Evolutionary conservation across 495 filamentous ascomycete genomes (phyloP).

Genomic region (Aspergillus taichungensis): DNA sequence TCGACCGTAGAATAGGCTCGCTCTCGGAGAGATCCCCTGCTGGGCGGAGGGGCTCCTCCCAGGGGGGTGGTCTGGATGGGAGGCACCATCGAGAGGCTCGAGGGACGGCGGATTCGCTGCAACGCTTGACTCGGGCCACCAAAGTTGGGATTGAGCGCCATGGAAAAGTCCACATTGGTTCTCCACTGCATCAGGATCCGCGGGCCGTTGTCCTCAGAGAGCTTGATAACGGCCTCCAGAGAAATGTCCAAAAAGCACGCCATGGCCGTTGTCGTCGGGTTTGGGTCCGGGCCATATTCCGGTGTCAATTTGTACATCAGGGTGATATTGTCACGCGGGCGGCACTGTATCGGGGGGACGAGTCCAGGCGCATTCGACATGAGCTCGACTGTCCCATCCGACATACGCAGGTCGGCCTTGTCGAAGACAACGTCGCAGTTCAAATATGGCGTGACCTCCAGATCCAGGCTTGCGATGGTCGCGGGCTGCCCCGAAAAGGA

Average conservation of each 20-base stretch:
- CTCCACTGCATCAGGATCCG: slow-evolving; percentile 72
- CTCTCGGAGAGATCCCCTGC: slow-evolving; percentile 47
- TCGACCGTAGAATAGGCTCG: slow-evolving; percentile 42
- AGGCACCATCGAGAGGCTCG: slow-evolving; percentile 38
- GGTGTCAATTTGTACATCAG: slow-evolving; percentile 73
- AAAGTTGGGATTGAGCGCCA: slow-evolving; percentile 52
- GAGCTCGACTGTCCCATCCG: slow-evolving; percentile 58
- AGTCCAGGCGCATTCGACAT: slow-evolving; percentile 52
- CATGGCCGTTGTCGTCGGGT: slow-evolving; percentile 35
- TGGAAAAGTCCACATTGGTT: slow-evolving; percentile 74
- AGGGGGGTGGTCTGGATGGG: slow-evolving; percentile 21
- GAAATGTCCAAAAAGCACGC: slow-evolving; percentile 51
- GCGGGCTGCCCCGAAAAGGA: slow-evolving; percentile 53
- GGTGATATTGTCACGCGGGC: slow-evolving; percentile 75
- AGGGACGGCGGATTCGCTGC: slow-evolving; percentile 43
- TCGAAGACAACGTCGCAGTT: slow-evolving; percentile 62
- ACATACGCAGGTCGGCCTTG: slow-evolving; percentile 54
- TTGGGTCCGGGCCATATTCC: slow-evolving; percentile 47
- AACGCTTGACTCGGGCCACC: slow-evolving; percentile 51
- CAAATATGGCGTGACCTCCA: slow-evolving; percentile 80
- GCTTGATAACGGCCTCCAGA: slow-evolving; percentile 54
- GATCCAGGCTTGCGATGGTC: slow-evolving; percentile 72
- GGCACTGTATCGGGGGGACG: slow-evolving; percentile 56
- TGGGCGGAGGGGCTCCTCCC: slow-evolving; percentile 22
- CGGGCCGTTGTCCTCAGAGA: slow-evolving; percentile 61